Conservation (phyloP, 176 grass and related monocot genomes). For the Aegilops sharonensis region DNA sequence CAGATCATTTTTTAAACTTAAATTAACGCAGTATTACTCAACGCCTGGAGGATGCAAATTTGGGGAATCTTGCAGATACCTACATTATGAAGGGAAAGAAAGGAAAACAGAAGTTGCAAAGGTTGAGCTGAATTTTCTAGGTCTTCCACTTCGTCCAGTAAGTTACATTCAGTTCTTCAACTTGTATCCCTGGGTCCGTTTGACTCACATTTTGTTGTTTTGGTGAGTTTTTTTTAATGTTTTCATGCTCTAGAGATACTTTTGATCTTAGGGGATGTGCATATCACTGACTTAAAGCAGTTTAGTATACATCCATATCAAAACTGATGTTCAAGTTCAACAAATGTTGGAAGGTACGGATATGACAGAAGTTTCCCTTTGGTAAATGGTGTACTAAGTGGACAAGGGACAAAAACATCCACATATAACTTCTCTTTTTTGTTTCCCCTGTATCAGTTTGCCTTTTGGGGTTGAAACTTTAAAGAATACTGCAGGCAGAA, state of each 20-base stretch:
- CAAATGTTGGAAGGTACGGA: slow-evolving; percentile 11
- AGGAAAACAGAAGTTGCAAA: slow-evolving; percentile 58
- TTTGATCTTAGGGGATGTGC: not conserved
- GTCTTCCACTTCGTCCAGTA: slow-evolving; percentile 94
- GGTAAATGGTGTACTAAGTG: not conserved
- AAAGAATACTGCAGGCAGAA: not conserved
- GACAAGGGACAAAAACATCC: not conserved
- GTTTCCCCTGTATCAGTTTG: not conserved
- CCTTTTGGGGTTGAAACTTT: not conserved
- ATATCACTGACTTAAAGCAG: not conserved
- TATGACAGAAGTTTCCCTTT: not conserved
- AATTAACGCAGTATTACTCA: slow-evolving; percentile 61
- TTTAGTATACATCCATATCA: not conserved
- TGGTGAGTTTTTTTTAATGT: slow-evolving; percentile 1
- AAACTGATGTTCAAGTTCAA: not conserved
- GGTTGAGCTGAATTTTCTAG: slow-evolving; percentile 82
- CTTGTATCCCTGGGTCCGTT: not conserved
- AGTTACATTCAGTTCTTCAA: slow-evolving; percentile 31
- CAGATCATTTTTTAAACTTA: slow-evolving; percentile 29
- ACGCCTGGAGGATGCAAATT: slow-evolving; percentile 87
- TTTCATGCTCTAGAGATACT: not conserved
- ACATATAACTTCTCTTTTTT: not conserved
- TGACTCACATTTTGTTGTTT: not conserved
- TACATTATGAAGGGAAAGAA: slow-evolving; percentile 56
- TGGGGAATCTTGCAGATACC: slow-evolving; percentile 77